These are phyloP conservation scores for Thinopyrum elongatum DNA, from an alignment of 176 grass and related monocot species.

Conservation along the genomic window DNA sequence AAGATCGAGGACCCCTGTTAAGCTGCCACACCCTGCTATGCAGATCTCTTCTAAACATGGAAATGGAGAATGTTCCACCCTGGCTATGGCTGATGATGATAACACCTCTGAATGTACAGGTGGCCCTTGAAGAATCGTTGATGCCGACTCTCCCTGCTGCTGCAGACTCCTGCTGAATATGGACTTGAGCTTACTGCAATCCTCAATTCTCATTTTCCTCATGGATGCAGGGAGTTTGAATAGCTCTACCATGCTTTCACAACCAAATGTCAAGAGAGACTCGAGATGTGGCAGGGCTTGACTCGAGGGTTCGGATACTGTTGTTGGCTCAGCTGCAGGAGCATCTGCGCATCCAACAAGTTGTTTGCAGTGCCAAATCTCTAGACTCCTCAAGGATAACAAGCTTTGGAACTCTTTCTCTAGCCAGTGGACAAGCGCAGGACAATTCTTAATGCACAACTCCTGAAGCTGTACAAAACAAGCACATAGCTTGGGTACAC, in stretches of 20 bases:
- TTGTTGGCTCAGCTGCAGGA: neutral
- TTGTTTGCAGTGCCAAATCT: accelerated
- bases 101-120: neutral
- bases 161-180: neutral
- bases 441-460: accelerated
- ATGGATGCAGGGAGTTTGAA: neutral
- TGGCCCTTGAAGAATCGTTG: neutral
- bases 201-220: accelerated
- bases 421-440: neutral
- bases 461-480: neutral
- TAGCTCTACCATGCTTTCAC: neutral
- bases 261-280: accelerated
- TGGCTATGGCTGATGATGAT: neutral
- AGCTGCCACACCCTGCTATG: neutral
- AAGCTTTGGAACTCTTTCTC: neutral
- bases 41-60: neutral
- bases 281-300: neutral
- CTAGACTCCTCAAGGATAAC: neutral
- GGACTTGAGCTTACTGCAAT: neutral
- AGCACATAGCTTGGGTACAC: neutral
- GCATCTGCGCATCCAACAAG: neutral
- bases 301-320: neutral
- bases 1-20: neutral
- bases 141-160: neutral
- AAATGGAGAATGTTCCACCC: neutral